Evolutionary conservation across 2,329 filamentous ascomycete species (phyloP).

Genomic region (Orbilia blumenaviensis): DNA sequence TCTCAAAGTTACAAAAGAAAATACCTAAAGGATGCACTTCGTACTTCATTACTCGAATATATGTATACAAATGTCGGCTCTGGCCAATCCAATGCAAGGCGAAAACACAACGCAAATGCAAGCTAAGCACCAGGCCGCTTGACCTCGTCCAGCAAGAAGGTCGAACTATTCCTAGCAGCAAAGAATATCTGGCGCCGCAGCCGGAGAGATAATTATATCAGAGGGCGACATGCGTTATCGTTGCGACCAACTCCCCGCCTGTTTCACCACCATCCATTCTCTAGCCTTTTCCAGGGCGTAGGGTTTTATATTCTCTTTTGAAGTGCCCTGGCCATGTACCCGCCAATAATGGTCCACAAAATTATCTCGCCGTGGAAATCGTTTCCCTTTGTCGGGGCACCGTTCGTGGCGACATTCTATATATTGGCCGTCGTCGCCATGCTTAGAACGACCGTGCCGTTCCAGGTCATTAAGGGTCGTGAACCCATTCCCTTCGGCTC

Average conservation of each 20-base stretch:
- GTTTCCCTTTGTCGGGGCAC: slow-evolving; percentile 39
- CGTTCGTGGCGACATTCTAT: slow-evolving; percentile 41
- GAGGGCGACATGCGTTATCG: slow-evolving; percentile 1
- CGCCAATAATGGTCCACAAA: slow-evolving; percentile 52
- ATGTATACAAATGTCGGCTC: slow-evolving; percentile 36
- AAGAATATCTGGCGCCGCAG: slow-evolving; percentile 31
- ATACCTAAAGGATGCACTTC: slow-evolving; percentile 32
- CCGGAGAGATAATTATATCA: slow-evolving; percentile 25
- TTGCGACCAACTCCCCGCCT: slow-evolving; percentile 28
- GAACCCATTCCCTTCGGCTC: slow-evolving; percentile 31
- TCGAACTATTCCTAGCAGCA: slow-evolving; percentile 15
- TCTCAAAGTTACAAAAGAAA: slow-evolving; percentile 12
- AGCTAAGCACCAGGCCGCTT: slow-evolving; percentile 50
- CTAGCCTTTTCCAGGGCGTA: slow-evolving; percentile 41
- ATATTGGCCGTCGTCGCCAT: slow-evolving; percentile 48
- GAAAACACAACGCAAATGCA: slow-evolving; percentile 49
- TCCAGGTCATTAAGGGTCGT: slow-evolving; percentile 53
- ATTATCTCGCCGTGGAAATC: slow-evolving; percentile 47
- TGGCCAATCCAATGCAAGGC: slow-evolving; percentile 38
- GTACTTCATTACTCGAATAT: slow-evolving; percentile 39
- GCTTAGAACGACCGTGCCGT: slow-evolving; percentile 50
- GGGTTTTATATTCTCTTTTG: slow-evolving; percentile 38
- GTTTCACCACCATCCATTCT: slow-evolving; percentile 51
- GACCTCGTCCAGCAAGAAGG: slow-evolving; percentile 25
- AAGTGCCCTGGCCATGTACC: slow-evolving; percentile 38